Base-by-base conservation (phyloP, 108 stramenopile genomes). In the Seminavis robusta region DNA sequence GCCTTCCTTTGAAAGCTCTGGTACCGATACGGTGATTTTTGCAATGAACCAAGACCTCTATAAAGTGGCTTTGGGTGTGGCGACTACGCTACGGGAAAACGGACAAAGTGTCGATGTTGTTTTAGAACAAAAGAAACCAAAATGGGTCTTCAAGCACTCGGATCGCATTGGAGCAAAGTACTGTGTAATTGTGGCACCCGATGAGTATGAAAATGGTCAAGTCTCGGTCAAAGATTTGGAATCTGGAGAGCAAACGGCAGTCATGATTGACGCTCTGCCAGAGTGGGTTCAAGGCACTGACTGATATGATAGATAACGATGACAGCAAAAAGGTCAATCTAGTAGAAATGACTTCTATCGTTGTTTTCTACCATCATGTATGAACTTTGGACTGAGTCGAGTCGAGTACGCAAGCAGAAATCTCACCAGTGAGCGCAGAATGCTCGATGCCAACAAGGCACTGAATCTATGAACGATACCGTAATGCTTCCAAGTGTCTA, bases 101-200 rank as follows among this genome's bases (percentile, higher is more conserved):
- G 98, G 96, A 6, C 73, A 90, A 47, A 63, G 53, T n/a, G 96
- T 97, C 0, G 96, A 98, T 68, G 61, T 96, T 11, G 74, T 96
- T 47, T 56, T 97, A 32, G 94, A 97, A 69, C 51, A 76, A 31
- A 95, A 88, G 50, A 97, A 97, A 77, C 42, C 91, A 11, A 98
- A 98, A 65, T 95, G 94, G 91, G 94, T 82, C 5, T 95, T 97
- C 56, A 95, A 97, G 74, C 89, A 97, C 63, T 95, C 95, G 2
- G 94, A 95, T 63, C 79, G 94, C 37, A 72, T 84, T 16, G 89
- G 91, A 17, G 94, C 94, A 34, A 74, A 65, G 47, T 81, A 80
- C 62, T 92, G 86, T 47, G 83, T 89, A 2, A 88, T 98, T 61
- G 79, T 96, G 29, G 96, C 85, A 37, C 69, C 65, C n/a, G 65